Evolutionary conservation across 2,329 filamentous ascomycete genomes (phyloP).

Genomic region (Tolypocladium inflatum): DNA sequence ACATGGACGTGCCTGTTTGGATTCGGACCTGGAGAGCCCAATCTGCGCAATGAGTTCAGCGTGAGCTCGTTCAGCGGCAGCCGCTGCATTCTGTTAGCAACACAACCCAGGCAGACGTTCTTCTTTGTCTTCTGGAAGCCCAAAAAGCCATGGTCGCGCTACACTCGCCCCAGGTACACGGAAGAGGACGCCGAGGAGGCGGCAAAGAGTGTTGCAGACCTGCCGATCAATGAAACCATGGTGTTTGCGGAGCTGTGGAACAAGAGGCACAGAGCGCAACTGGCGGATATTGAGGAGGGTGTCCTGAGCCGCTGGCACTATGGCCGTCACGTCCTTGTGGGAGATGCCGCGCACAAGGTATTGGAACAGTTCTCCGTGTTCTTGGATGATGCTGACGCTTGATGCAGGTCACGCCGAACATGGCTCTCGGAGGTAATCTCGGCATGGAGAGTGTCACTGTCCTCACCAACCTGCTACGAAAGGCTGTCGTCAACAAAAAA

Average conservation of each 20-base stretch:
- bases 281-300: constrained; percentile 22
- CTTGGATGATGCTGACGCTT: not conserved
- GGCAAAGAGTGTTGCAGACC: constrained; percentile 14
- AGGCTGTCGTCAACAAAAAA: not conserved
- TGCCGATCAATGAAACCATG: constrained; percentile 15
- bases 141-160: not conserved
- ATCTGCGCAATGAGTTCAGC: not conserved
- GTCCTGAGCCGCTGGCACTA: constrained; percentile 18
- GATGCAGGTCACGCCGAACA: constrained; percentile 9
- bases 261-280: constrained; percentile 3
- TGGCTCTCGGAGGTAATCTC: constrained; percentile 19
- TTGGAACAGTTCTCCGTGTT: constrained; percentile 7
- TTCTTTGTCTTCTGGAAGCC: not conserved
- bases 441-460: constrained; percentile 15
- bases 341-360: constrained; percentile 23
- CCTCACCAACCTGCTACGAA: constrained; percentile 12
- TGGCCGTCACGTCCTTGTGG: constrained; percentile 20
- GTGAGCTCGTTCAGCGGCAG: not conserved
- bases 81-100: not conserved
- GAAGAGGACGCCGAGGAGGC: constrained; percentile 18
- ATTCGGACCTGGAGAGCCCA: not conserved
- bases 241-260: constrained; percentile 25
- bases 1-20: not conserved
- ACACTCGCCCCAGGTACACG: not conserved
- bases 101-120: not conserved